Percentiles rank a stretch among this genome's conserved stretches.
These are phyloP conservation scores for Hibiscus syriacus DNA, from an alignment of 345 rosid genomes.

Conservation along the genomic window DNA sequence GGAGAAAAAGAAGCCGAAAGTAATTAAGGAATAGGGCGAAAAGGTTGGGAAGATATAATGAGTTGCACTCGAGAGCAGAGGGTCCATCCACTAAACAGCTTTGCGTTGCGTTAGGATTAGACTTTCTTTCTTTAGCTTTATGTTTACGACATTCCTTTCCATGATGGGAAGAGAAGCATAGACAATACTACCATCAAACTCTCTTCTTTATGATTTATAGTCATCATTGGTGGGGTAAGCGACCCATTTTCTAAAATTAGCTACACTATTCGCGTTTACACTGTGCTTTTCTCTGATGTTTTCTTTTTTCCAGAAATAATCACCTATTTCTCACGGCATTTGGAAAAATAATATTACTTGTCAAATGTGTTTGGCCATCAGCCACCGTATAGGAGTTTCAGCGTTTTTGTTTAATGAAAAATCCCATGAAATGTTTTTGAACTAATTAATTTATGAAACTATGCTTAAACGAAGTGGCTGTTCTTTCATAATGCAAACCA, in stretches of 20 bases:
- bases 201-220: constrained; percentile 7
- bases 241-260: neutral
- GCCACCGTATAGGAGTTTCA: neutral
- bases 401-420: neutral
- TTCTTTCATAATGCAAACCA: neutral
- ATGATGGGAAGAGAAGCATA: constrained; percentile 2
- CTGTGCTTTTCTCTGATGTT: neutral
- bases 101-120: constrained; percentile 23
- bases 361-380: neutral
- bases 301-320: neutral
- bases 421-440: neutral
- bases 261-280: neutral
- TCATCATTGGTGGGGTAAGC: neutral
- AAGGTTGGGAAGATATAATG: constrained; percentile 18
- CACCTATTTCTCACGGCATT: neutral
- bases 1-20: constrained; percentile 10
- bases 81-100: constrained; percentile 12
- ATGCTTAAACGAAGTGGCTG: neutral
- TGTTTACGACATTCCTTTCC: constrained; percentile 15
- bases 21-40: neutral
- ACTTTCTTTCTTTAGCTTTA: constrained; percentile 9
- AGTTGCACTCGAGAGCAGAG: constrained; percentile 32
- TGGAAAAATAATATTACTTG: neutral
- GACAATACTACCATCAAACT: neutral
- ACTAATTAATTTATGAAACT: neutral